Evolutionary conservation across 164 flowering plant species (phyloP).

Genomic region (Dillenia suffruticosa): DNA sequence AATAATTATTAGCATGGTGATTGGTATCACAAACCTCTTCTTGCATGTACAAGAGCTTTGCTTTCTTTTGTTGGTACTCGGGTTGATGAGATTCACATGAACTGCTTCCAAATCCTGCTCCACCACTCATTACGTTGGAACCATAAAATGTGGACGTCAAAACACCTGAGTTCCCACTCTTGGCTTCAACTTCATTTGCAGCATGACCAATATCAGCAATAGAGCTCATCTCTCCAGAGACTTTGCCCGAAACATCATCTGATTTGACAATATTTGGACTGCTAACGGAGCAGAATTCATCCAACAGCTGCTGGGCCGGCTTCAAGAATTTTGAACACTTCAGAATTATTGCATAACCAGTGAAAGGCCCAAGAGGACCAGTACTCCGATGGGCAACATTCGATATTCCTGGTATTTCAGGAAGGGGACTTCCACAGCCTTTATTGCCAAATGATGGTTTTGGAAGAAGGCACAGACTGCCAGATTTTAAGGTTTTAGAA

Average conservation of each 20-base stretch:
- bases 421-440: conserved; percentile 28
- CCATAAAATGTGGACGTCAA: conserved; percentile 29
- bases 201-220: conserved; percentile 17
- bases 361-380: conserved; percentile 94
- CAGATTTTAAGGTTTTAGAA: conserved; percentile 9
- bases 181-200: conserved; percentile 20
- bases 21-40: conserved; percentile 68
- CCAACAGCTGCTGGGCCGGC: conserved; percentile 68
- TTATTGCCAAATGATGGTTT: conserved; percentile 17
- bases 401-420: conserved; percentile 26
- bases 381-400: conserved; percentile 21
- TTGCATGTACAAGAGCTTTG: conserved; percentile 64
- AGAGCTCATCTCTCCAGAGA: conserved; percentile 21
- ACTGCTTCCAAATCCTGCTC: conserved; percentile 25
- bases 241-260: conserved; percentile 20
- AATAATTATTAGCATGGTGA: not conserved
- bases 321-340: conserved; percentile 70
- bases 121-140: conserved; percentile 25
- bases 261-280: conserved; percentile 10
- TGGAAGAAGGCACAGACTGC: conserved; percentile 4
- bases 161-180: conserved; percentile 22
- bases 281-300: conserved; percentile 39
- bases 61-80: conserved; percentile 59
- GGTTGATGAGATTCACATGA: conserved; percentile 34
- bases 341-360: conserved; percentile 80